These are phyloP conservation scores for Candida fluviatilis DNA, from an alignment of 805 yeast genomes.

Conservation along the genomic window DNA sequence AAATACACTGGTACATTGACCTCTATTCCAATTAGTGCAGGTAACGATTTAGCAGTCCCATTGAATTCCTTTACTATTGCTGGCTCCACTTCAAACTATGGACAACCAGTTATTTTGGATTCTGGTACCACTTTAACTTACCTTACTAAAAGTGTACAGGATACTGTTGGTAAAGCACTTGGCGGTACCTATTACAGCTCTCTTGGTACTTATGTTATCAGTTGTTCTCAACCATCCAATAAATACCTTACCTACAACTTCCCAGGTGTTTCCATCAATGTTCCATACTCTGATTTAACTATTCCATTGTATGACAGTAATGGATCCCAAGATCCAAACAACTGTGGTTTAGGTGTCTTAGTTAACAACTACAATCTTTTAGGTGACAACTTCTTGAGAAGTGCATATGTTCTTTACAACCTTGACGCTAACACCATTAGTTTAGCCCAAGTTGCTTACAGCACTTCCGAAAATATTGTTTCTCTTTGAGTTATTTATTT, in stretches of 20 bases:
- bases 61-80: slow-evolving; percentile 23
- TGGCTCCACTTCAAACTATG: slow-evolving; percentile 6
- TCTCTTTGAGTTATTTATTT: background rate
- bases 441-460: slow-evolving; percentile 40
- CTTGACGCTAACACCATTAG: slow-evolving; percentile 49
- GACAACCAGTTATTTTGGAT: slow-evolving; percentile 15
- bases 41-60: slow-evolving; percentile 2
- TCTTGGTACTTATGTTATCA: slow-evolving; percentile 40
- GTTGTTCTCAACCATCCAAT: slow-evolving; percentile 24
- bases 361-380: slow-evolving; percentile 29
- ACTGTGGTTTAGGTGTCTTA: slow-evolving; percentile 18
- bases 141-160: slow-evolving; percentile 29
- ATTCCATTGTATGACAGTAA: slow-evolving; percentile 17
- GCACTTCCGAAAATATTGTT: slow-evolving; percentile 3
- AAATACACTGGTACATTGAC: slow-evolving; percentile 22
- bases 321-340: slow-evolving; percentile 31
- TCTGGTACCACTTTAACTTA: slow-evolving; percentile 29
- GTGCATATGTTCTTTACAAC: slow-evolving; percentile 58
- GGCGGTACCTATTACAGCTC: slow-evolving; percentile 16
- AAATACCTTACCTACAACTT: slow-evolving; percentile 26
- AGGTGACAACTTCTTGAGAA: slow-evolving; percentile 59
- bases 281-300: slow-evolving; percentile 13
- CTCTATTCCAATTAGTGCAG: slow-evolving; percentile 16
- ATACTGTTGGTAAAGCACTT: slow-evolving; percentile 5
- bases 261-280: slow-evolving; percentile 16